A percentile compares a stretch with the other conserved stretches of the same genome.
Evolutionary conservation across 768 basidiomycete genomes (phyloP).

Genomic region (Tricholoma furcatifolium): DNA sequence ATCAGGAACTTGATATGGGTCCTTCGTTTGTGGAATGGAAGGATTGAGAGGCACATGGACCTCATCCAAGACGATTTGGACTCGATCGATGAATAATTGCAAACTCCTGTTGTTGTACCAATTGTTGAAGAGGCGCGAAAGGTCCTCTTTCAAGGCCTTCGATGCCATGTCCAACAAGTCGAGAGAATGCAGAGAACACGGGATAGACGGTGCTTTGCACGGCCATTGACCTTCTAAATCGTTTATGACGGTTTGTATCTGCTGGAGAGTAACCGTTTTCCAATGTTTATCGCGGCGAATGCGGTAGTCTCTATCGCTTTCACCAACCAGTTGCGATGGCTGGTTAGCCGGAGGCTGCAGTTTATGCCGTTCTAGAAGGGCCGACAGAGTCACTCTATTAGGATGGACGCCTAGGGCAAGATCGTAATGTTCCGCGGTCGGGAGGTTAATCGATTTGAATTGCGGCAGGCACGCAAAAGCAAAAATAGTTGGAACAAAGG

Average conservation of each 20-base stretch:
- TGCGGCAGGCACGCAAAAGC: conserved; percentile 26
- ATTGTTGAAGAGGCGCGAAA: conserved; percentile 2
- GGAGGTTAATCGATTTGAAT: conserved; percentile 17
- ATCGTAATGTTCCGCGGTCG: conserved; percentile 15
- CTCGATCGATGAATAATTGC: conserved; percentile 5
- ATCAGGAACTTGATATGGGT: background rate
- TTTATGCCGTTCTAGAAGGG: background rate
- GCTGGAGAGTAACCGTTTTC: background rate
- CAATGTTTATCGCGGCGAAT: conserved; percentile 6
- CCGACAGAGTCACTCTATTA: conserved; percentile 5
- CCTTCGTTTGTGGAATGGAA: background rate
- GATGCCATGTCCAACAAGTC: conserved; percentile 1
- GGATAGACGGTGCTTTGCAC: conserved; percentile 6
- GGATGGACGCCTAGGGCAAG: conserved; percentile 21
- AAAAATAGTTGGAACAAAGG: conserved; percentile 27
- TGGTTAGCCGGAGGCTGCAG: background rate
- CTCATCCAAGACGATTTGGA: conserved; percentile 14
- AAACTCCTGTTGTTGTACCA: conserved; percentile 18
- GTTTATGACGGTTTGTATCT: conserved; percentile 10
- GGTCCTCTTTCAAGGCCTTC: background rate
- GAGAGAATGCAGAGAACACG: background rate
- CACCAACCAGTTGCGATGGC: background rate
- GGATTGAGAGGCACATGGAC: background rate
- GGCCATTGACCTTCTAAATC: conserved; percentile 20
- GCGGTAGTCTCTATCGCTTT: background rate